Evolutionary conservation across 2,329 filamentous ascomycete genomes (phyloP).

Genomic region (Trichoderma sp.): DNA sequence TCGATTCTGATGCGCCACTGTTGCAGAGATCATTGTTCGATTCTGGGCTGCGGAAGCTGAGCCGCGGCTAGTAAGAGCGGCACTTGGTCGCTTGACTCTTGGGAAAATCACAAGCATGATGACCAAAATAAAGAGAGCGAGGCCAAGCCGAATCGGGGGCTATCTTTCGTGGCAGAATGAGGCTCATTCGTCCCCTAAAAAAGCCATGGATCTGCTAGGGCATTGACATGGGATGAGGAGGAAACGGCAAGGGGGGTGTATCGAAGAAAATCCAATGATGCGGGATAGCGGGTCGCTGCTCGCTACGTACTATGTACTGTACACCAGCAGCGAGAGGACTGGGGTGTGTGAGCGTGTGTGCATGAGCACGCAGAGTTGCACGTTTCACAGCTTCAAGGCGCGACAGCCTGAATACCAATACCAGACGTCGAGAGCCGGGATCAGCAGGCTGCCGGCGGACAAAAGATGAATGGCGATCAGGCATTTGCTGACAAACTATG

Average conservation of each 20-base stretch:
- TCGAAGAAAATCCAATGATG: slow-evolving; percentile 11
- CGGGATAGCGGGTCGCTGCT: slow-evolving; percentile 8
- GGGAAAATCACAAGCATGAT: not conserved
- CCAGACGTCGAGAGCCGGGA: not conserved
- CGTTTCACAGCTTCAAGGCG: not conserved
- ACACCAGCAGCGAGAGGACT: not conserved
- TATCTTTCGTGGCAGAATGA: slow-evolving; percentile 10
- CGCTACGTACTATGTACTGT: no score
- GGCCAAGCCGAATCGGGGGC: not conserved
- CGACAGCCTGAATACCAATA: not conserved
- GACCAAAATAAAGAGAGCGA: not conserved
- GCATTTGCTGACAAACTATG: slow-evolving; percentile 10
- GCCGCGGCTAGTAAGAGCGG: slow-evolving; percentile 2
- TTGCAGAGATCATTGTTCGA: not conserved
- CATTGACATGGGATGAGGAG: slow-evolving; percentile 9
- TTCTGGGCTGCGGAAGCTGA: not conserved
- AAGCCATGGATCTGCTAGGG: slow-evolving; percentile 10
- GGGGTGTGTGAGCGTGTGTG: not conserved
- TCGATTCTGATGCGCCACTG: not conserved
- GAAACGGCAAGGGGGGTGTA: slow-evolving; percentile 11
- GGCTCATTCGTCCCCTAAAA: slow-evolving; percentile 12
- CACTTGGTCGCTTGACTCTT: slow-evolving; percentile 3
- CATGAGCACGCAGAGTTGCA: not conserved
- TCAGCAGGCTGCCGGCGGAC: not conserved
- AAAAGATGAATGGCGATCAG: not conserved